These are phyloP conservation scores for Adansonia rubrostipa DNA, from an alignment of 441 rosid species.

Conservation along the genomic window DNA sequence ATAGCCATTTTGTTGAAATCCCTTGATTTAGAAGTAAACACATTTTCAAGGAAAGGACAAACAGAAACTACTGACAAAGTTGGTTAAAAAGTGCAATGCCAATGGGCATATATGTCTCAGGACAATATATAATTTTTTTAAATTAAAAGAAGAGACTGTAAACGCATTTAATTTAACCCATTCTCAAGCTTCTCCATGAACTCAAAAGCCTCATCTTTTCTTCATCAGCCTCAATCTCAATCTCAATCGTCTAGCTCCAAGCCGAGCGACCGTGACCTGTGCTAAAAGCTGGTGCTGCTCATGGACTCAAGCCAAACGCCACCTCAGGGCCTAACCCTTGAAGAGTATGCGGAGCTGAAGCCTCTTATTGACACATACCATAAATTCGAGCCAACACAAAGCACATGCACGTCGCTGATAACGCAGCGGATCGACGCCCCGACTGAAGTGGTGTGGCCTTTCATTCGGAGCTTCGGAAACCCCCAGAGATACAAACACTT, in stretches of 20 bases:
- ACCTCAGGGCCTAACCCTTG: conserved; percentile 54
- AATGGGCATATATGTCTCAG: conserved; percentile 32
- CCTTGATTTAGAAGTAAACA: conserved; percentile 16
- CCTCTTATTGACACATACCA: conserved; percentile 61
- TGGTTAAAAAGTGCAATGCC: neutral
- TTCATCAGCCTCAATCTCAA: neutral
- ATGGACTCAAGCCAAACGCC: conserved; percentile 22
- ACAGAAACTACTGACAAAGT: neutral
- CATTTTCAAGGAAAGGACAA: conserved; percentile 25
- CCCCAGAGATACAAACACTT: conserved; percentile 91
- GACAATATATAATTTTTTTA: neutral
- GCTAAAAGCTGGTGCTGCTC: neutral
- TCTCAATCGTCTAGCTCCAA: neutral
- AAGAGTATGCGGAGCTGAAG: conserved; percentile 55
- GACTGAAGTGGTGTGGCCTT: conserved; percentile 63
- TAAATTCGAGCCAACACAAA: conserved; percentile 48
- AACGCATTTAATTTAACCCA: neutral
- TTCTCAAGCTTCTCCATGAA: neutral
- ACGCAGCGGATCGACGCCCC: conserved; percentile 79
- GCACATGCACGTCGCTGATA: conserved; percentile 75
- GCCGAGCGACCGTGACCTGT: neutral
- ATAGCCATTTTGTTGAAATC: conserved; percentile 23
- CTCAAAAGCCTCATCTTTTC: neutral
- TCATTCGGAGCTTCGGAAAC: conserved; percentile 65
- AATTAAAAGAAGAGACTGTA: too few relatives aligned